These are phyloP conservation scores for Rhizophagus sp. DNA, from an alignment of 192 early-diverging fungal species.

Conservation along the genomic window DNA sequence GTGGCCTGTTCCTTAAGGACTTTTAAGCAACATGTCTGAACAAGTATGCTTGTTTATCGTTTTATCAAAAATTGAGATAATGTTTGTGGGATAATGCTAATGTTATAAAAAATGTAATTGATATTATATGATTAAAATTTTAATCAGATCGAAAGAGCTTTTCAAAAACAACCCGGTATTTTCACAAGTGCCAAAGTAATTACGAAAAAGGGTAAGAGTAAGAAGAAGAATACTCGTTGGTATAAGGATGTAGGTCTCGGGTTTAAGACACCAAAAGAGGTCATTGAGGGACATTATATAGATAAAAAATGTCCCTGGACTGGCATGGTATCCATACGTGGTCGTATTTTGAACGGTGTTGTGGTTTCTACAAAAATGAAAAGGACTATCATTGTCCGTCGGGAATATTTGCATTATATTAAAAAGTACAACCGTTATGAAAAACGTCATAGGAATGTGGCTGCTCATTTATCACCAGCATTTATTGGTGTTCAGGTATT, in stretches of 20 bases:
- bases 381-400: slow-evolving; percentile 96
- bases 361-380: slow-evolving; percentile 98
- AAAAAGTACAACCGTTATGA: slow-evolving; percentile 99
- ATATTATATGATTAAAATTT: background rate
- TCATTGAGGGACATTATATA: slow-evolving; percentile 96
- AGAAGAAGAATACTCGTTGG: slow-evolving; percentile 76
- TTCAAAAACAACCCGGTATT: slow-evolving; percentile 94
- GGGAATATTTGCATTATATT: slow-evolving; percentile 99
- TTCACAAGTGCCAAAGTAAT: slow-evolving; percentile 88
- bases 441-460: slow-evolving; percentile 99
- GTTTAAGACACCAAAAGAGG: slow-evolving; percentile 98
- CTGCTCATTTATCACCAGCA: slow-evolving; percentile 91
- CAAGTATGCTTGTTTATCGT: slow-evolving; percentile 1
- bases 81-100: background rate
- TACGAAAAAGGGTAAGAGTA: slow-evolving; percentile 67
- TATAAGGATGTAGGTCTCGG: slow-evolving; percentile 99
- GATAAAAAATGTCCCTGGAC: slow-evolving; percentile 99
- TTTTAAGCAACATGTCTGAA: slow-evolving; percentile 27
- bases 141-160: slow-evolving; percentile 88
- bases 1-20: background rate
- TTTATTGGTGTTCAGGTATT: slow-evolving; percentile 80
- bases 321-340: slow-evolving; percentile 94
- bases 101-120: too few relatives aligned
- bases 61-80: background rate
- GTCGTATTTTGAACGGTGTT: slow-evolving; percentile 93